Base-by-base conservation (phyloP, 176 grass and related monocot species). In the Saccharum spontaneum region DNA sequence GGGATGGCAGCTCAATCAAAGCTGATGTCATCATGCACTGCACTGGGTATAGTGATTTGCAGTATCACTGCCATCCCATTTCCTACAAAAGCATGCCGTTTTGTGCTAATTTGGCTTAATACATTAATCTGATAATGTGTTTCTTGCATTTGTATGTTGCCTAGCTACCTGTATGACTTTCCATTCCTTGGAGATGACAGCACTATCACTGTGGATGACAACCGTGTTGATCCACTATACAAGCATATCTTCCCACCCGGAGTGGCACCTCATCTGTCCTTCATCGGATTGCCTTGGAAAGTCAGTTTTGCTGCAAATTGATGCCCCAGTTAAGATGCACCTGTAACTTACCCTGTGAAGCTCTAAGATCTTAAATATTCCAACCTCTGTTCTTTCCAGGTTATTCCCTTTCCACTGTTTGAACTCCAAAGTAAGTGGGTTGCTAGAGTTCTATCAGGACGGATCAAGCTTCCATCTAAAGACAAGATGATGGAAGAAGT, bases 371-470 rank as follows among this genome's bases (percentile, higher is more conserved):
- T 87, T 14, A 85, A 78, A 75, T 86, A 22, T 73, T 73, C 33
- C 6, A 36, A 87, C 17, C 80, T n/a, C n/a, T n/a, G n/a, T n/a
- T n/a, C n/a, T n/a, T n/a, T n/a, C n/a, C n/a, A 98, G 96, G 83
- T 91, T 34, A 64, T 89, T 72, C 93, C 93, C 48, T 96, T 96
- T 61, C 93, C 90, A 1, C 68, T 96, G n/a, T 67, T 89, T 94
- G 91, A 96, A 84, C 91, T 99, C 22, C 97, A 96, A 86, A 94
- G 93, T 86, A 99, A 99, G 77, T 98, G 97, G 97, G 88, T 94
- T 18, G 89, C 97, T 2, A 67, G 91, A 68, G 65, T 87, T 87
- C 78, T 98, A 65, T 95, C 97, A 1, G 91, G 90, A 66, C 74
- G 79, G 34, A 89, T 94, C 15, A 37, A 77, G 24, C 89, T 95